Evolutionary conservation across 148 eudicot genomes (phyloP).

Genomic region (Talinum fruticosum): DNA sequence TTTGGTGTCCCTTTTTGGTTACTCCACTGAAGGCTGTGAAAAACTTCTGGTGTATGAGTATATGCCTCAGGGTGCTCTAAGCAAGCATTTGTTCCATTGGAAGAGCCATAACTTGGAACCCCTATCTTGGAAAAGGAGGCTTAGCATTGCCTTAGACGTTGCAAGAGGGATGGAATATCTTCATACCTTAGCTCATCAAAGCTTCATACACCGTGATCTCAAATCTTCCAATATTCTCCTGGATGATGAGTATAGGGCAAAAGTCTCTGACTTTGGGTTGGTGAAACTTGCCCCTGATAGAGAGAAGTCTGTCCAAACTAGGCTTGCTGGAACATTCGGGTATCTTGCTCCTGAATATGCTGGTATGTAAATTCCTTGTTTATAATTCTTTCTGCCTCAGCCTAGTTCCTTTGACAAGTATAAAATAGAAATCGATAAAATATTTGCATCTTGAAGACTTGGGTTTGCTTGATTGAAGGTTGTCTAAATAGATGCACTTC

Average conservation of each 20-base stretch:
- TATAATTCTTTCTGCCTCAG: background rate
- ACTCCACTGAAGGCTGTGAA: conserved; percentile 54
- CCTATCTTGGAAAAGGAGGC: conserved; percentile 59
- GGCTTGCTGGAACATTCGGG: conserved; percentile 84
- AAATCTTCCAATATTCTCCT: conserved; percentile 71
- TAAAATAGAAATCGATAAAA: background rate
- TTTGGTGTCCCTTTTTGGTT: conserved; percentile 67
- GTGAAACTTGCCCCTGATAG: conserved; percentile 77
- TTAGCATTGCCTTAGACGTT: conserved; percentile 64
- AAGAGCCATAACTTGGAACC: conserved; percentile 48
- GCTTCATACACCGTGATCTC: conserved; percentile 75
- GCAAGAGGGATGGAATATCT: conserved; percentile 80
- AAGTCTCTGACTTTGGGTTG: conserved; percentile 73
- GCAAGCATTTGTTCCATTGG: conserved; percentile 68
- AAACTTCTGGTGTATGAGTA: conserved; percentile 76
- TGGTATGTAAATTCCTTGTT: conserved; percentile 36
- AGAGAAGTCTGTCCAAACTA: conserved; percentile 62
- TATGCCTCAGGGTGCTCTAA: conserved; percentile 69
- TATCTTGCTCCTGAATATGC: conserved; percentile 90
- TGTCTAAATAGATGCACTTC: background rate
- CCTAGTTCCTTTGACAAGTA: background rate
- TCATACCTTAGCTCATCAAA: conserved; percentile 61
- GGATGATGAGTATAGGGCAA: conserved; percentile 66
- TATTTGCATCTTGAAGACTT: background rate
- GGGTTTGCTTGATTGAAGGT: background rate